These are phyloP conservation scores for Niebla homalea DNA, from an alignment of 495 filamentous ascomycete species.

Conservation along the genomic window DNA sequence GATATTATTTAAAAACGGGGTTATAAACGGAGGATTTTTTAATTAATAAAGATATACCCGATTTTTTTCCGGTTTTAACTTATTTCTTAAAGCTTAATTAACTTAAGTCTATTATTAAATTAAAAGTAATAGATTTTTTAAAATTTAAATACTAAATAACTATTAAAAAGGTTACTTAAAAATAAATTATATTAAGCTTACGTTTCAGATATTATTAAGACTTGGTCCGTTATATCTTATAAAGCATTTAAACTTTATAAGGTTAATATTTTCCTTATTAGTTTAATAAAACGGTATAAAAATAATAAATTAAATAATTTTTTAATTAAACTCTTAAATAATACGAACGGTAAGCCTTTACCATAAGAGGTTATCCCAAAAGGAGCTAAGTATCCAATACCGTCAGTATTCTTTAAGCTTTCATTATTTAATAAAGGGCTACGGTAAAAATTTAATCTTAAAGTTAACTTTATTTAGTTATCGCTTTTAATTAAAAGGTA, in stretches of 20 bases:
- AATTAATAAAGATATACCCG: too few species aligned
- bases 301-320: constrained; percentile 5
- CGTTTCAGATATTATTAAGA: constrained; percentile 15
- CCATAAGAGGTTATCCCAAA: constrained; percentile 5
- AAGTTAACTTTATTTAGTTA: neutral
- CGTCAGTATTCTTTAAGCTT: neutral
- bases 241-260: constrained; percentile 15
- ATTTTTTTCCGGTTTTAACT: neutral
- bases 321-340: constrained; percentile 17
- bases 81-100: neutral
- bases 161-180: neutral
- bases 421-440: neutral
- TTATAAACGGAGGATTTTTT: too few species aligned
- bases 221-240: constrained; percentile 17
- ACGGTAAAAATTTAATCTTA: neutral
- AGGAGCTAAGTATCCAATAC: constrained; percentile 1
- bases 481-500: neutral
- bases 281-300: constrained; percentile 6
- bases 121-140: neutral
- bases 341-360: constrained; percentile 8
- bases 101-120: neutral
- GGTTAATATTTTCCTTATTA: constrained; percentile 8
- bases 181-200: constrained; percentile 7
- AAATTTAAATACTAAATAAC: neutral
- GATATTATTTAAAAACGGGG: too few species aligned